Base-by-base conservation (phyloP, 2,329 filamentous ascomycete species). In the Ophiostoma quercus region DNA sequence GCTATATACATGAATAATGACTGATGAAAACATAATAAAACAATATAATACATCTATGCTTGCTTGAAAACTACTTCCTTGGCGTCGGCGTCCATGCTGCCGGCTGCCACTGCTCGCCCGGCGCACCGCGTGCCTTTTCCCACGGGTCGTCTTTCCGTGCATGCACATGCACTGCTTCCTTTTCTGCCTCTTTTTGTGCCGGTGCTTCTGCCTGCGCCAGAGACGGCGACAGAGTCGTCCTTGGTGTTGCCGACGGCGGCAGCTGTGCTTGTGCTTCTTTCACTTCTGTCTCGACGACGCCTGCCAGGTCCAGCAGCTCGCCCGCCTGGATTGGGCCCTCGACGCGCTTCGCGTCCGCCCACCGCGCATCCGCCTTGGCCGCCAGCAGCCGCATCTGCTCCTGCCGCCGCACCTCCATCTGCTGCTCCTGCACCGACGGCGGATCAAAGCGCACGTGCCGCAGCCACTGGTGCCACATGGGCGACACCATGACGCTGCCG, bases 391-490 rank as follows among this genome's bases (percentile, higher is more conserved):
- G 84, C 73, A 89, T 82, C 71, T 82, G 80, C 67, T 80, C 79
- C 77, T 83, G 85, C 34, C 88, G 82, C 12, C 77, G 75, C 0
- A 86, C 76, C 68, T 90, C 88, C 43, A 76, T 77, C 7, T 79
- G 75, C 77, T 89, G 87, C 77, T 90, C 88, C 0, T 79, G 77
- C 12, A 90, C 77, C 1, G 80, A 83, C 0, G 88, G 88, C 1
- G 88, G 80, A 0, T 83, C 76, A 2, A 75, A 72, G 25, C 88
- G 84, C 65, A 84, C 85, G 77, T 90, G 82, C 19, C 88, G 85
- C 67, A 90, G 81, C 88, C 88, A 90, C 75, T 90, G 87, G 78
- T 90, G 87, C 88, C 88, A 90, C 73, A 83, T 82, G 12, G 88
- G 87, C 68, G 84, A 80, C 71, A 90, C 86, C 70, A 78, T 78